A percentile compares a stretch with the other conserved stretches of the same genome.
Evolutionary conservation across 345 rosid species (phyloP).

Genomic region (Noccaea bulbosa): DNA sequence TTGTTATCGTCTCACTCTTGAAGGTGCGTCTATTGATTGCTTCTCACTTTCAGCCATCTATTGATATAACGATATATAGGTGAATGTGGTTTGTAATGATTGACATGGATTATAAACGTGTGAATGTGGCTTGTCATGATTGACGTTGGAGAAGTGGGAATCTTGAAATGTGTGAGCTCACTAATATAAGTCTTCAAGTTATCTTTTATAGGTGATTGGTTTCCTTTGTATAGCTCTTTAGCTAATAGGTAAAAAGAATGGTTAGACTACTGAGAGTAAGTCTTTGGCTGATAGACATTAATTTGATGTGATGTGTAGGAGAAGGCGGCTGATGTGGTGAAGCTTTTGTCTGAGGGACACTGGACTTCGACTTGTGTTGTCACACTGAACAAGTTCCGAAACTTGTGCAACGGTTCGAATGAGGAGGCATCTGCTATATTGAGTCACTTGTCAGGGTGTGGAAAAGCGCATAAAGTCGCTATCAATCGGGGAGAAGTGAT

Average conservation of each 20-base stretch:
- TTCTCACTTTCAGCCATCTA: slow-evolving; percentile 7
- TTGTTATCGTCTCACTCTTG: slow-evolving; percentile 54
- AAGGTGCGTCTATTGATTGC: slow-evolving; percentile 51
- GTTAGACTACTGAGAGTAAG: not conserved
- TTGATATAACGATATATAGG: not conserved
- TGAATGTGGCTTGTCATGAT: too few species aligned
- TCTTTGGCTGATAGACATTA: too few species aligned
- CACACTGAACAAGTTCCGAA: slow-evolving; percentile 63
- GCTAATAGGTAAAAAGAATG: too few species aligned
- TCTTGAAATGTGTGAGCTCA: not conserved
- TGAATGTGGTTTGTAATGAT: slow-evolving; percentile 4
- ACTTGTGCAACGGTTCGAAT: slow-evolving; percentile 59
- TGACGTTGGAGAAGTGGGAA: too few species aligned
- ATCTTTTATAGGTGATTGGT: not conserved
- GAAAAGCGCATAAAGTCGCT: slow-evolving; percentile 67
- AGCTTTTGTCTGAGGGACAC: slow-evolving; percentile 42
- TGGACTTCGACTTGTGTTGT: slow-evolving; percentile 54
- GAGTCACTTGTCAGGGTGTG: slow-evolving; percentile 65
- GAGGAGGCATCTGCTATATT: slow-evolving; percentile 77
- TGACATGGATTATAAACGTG: too few species aligned
- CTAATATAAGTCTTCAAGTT: not conserved
- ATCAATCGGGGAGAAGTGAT: slow-evolving; percentile 57
- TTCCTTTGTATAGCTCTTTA: too few species aligned
- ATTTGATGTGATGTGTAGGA: slow-evolving; percentile 33
- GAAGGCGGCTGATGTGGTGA: slow-evolving; percentile 42